These are phyloP conservation scores for Castanea crenata DNA, from an alignment of 306 rosid genomes.

Conservation along the genomic window DNA sequence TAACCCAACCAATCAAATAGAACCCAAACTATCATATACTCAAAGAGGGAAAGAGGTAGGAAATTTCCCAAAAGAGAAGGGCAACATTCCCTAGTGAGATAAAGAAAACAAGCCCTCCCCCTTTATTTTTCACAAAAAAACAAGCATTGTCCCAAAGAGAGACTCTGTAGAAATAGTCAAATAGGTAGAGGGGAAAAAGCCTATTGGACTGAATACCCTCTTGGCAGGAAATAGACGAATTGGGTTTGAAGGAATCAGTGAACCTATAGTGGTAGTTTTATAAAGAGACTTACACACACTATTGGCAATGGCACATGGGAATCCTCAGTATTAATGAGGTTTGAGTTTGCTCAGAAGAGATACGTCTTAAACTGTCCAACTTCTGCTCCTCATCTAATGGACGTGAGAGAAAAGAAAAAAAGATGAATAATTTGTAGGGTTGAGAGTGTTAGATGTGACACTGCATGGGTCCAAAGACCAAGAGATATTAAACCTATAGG, in stretches of 20 bases:
- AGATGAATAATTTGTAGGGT: slow-evolving; percentile 25
- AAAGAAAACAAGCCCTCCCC: slow-evolving; percentile 19
- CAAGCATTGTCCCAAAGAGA: slow-evolving; percentile 24
- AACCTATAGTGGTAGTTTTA: slow-evolving; percentile 5
- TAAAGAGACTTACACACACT: slow-evolving; percentile 12
- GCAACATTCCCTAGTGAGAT: slow-evolving; percentile 34
- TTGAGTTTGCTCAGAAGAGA: slow-evolving; percentile 24
- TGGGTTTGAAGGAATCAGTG: slow-evolving; percentile 28
- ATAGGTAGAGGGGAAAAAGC: slow-evolving; percentile 38
- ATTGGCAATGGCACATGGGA: slow-evolving; percentile 1
- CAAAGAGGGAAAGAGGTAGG: slow-evolving; percentile 2
- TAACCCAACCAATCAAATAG: slow-evolving; percentile 42
- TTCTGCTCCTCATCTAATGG: slow-evolving; percentile 8
- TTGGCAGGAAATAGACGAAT: slow-evolving; percentile 55
- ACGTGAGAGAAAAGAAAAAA: not conserved
- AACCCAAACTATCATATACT: slow-evolving; percentile 9
- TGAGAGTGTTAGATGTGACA: slow-evolving; percentile 50
- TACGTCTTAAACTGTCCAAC: slow-evolving; percentile 20
- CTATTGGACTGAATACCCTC: slow-evolving; percentile 44
- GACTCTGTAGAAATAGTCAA: slow-evolving; percentile 18
- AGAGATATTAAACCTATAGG: slow-evolving; percentile 31
- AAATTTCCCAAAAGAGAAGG: slow-evolving; percentile 47
- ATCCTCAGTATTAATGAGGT: slow-evolving; percentile 30
- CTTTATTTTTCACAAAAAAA: slow-evolving; percentile 19
- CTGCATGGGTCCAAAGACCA: slow-evolving; percentile 42